These are phyloP conservation scores for Metschnikowia proteae DNA, from an alignment of 805 yeast genomes.

Conservation along the genomic window DNA sequence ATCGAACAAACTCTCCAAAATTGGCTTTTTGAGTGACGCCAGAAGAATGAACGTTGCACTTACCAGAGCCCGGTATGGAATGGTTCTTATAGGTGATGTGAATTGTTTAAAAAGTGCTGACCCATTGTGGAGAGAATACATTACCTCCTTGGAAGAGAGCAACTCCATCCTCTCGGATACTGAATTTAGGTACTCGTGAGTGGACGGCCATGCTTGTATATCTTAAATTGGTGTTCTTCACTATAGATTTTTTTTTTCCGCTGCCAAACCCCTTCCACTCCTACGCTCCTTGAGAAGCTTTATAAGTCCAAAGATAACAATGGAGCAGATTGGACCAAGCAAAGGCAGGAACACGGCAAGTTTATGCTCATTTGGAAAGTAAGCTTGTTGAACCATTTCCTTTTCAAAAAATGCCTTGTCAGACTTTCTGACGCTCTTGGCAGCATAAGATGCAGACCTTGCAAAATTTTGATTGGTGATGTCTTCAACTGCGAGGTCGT, in stretches of 20 bases:
- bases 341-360: constrained; percentile 90
- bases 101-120: constrained; percentile 14
- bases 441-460: constrained; percentile 34
- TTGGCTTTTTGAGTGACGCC: constrained; percentile 83
- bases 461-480: constrained; percentile 29
- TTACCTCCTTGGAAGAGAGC: constrained; percentile 12
- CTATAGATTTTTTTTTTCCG: constrained; percentile 1
- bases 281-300: constrained; percentile 43
- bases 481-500: constrained; percentile 34
- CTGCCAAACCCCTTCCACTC: constrained; percentile 26
- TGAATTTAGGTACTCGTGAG: constrained; percentile 9
- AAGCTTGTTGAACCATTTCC: constrained; percentile 92
- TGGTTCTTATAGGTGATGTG: constrained; percentile 36
- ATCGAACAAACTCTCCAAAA: constrained; percentile 66
- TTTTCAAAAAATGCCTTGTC: constrained; percentile 85
- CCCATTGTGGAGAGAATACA: constrained; percentile 17
- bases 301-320: constrained; percentile 49
- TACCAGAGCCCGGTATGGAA: constrained; percentile 82
- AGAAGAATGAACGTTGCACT: constrained; percentile 86
- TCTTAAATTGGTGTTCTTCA: constrained; percentile 6
- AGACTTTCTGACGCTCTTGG: constrained; percentile 58
- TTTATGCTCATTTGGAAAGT: constrained; percentile 93
- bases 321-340: constrained; percentile 78
- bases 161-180: constrained; percentile 9
- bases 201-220: background rate